Base-by-base conservation (phyloP, 805 yeast species). In the Candida suzukii region DNA sequence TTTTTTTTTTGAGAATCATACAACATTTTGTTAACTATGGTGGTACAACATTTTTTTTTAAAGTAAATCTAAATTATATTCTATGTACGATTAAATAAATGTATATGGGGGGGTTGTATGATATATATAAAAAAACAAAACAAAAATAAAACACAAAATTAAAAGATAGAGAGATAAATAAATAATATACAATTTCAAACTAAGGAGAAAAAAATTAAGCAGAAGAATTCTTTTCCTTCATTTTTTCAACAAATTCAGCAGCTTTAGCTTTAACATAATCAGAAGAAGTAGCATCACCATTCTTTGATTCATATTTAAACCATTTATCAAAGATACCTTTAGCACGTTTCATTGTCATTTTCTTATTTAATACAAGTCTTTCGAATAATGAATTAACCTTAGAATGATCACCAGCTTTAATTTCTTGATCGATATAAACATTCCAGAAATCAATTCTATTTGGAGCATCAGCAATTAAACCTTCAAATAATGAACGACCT, bases 401-500 rank as follows among this genome's bases (percentile, higher is more conserved):
- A 50, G 67, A 66, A 40, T 79, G 83, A 39, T 72, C 76, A 40
- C 73, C 76, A 24, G 63, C 57, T 63, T 87, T 88, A 54, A 87
- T 80, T 62, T 91, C 98, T 61, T 87, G 95, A 61, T 91, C 99
- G 49, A 91, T 75, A 63, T 88, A 91, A 32, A 91, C 95, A 56
- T 85, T 90, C 98, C 98, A 91, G 46, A 91, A 63, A 62, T 91
- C 99, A 46, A 87, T 76, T 66, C 95, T 78, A 71, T 88, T 88
- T 41, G 96, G 93, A 37, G 85, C 91, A 57, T 90, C 93, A 20
- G 91, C 76, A 41, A 91, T 63, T 48, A 91, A 74, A 44, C 97
- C 98, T 67, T 91, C 98, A 56, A 91, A 87, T 51, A 91, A 71
- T 1, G 97, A 86, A 59, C 98, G 81, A 41, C 95, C 99, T 61